phyloP scores from a whole-genome alignment of 2,329 filamentous ascomycete species.

The Penicillium sclerotigenum region DNA sequence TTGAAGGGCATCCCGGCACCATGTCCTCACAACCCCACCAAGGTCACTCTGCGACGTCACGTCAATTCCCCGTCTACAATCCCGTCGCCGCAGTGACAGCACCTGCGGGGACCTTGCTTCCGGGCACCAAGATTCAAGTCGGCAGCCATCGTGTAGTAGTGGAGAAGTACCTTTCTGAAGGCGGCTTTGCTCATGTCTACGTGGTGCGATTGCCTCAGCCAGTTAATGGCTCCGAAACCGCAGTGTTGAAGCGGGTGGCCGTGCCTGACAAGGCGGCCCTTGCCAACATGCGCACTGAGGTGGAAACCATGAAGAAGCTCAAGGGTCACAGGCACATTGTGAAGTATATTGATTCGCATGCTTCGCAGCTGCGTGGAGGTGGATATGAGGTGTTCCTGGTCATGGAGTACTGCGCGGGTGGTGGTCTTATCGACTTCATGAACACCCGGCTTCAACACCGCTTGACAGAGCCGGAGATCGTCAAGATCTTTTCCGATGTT shows the following conservation, averaged over 20 bases:
- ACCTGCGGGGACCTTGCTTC: conserved; percentile 80
- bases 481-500: conserved; percentile 94
- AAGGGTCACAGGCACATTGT: conserved; percentile 96
- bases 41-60: conserved; percentile 30
- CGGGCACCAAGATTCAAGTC: conserved; percentile 95
- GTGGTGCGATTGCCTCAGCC: conserved; percentile 80
- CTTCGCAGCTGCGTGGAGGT: conserved; percentile 84
- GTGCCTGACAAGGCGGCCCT: conserved; percentile 94
- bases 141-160: conserved; percentile 90
- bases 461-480: conserved; percentile 92
- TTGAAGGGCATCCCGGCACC: conserved; percentile 27
- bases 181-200: conserved; percentile 97
- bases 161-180: conserved; percentile 96
- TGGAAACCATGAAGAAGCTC: conserved; percentile 99
- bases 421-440: conserved; percentile 98
- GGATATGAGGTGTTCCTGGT: conserved; percentile 97
- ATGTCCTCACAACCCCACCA: conserved; percentile 36
- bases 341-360: conserved; percentile 97
- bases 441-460: conserved; percentile 95
- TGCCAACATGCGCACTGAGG: conserved; percentile 94
- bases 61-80: conserved; percentile 33
- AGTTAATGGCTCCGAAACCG: conserved; percentile 72
- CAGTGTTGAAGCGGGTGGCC: conserved; percentile 90
- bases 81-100: conserved; percentile 36
- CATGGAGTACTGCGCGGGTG: conserved; percentile 96